Conservation (phyloP, 768 basidiomycete genomes). For the Kwoniella sp. region DNA sequence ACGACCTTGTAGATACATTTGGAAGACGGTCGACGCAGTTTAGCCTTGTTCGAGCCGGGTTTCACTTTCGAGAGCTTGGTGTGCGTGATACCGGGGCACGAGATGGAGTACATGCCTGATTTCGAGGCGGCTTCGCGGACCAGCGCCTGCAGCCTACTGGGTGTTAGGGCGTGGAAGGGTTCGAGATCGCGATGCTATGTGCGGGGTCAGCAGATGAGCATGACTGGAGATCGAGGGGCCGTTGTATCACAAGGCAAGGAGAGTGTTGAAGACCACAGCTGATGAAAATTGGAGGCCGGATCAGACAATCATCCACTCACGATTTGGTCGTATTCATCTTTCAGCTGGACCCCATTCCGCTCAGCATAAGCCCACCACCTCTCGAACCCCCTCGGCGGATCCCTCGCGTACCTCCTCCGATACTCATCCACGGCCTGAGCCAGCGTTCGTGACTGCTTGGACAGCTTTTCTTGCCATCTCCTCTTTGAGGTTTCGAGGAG, state of each 20-base stretch:
- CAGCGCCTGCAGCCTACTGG: slow-evolving; percentile 29
- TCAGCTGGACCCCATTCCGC: slow-evolving; percentile 40
- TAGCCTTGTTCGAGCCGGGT: background rate
- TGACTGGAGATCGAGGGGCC: background rate
- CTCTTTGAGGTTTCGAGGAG: slow-evolving; percentile 38
- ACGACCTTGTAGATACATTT: slow-evolving; percentile 33
- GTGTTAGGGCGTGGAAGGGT: slow-evolving; percentile 47
- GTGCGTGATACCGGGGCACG: slow-evolving; percentile 33
- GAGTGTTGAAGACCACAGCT: background rate
- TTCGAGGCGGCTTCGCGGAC: slow-evolving; percentile 24
- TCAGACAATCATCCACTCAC: slow-evolving; percentile 29
- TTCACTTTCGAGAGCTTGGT: background rate
- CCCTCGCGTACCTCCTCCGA: slow-evolving; percentile 43
- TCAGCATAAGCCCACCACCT: slow-evolving; percentile 43
- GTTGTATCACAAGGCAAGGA: background rate
- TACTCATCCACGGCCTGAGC: slow-evolving; percentile 50
- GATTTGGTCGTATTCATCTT: slow-evolving; percentile 56
- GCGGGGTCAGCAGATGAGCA: slow-evolving; percentile 1
- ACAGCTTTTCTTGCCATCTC: slow-evolving; percentile 41
- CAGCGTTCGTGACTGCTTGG: slow-evolving; percentile 38
- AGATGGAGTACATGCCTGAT: slow-evolving; percentile 48
- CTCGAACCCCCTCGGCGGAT: slow-evolving; percentile 51
- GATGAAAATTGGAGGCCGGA: no score
- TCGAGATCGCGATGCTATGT: slow-evolving; percentile 45
- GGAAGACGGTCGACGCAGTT: slow-evolving; percentile 10